Evolutionary conservation across 805 yeast genomes (phyloP).

Genomic region (Isabelozyma rhagii): DNA sequence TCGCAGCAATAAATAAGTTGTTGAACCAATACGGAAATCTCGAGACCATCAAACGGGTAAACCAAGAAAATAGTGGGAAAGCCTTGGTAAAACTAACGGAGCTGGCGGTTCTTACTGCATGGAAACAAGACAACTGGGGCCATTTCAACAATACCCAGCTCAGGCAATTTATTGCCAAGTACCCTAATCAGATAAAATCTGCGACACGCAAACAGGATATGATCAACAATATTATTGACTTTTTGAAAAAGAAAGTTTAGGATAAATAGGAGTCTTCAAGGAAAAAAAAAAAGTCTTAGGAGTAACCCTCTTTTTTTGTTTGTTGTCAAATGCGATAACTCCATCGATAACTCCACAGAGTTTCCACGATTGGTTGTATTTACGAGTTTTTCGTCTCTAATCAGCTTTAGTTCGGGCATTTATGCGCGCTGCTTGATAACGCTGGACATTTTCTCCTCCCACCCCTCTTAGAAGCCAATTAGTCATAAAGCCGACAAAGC

Average conservation of each 20-base stretch:
- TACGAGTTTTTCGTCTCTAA: too few species aligned
- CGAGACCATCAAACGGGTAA: neutral
- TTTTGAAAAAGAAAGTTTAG: slow-evolving; percentile 13
- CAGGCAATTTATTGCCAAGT: slow-evolving; percentile 32
- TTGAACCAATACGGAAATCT: neutral
- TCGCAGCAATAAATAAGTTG: neutral
- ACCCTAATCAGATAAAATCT: slow-evolving; percentile 28
- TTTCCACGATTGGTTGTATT: too few species aligned
- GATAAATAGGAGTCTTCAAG: neutral
- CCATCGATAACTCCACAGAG: neutral
- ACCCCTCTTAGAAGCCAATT: too few species aligned
- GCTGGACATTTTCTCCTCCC: too few species aligned
- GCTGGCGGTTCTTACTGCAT: slow-evolving; percentile 38
- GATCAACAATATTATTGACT: slow-evolving; percentile 37
- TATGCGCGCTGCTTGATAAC: too few species aligned
- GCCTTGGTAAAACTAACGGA: slow-evolving; percentile 21
- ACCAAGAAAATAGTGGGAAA: neutral
- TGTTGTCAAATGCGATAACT: neutral
- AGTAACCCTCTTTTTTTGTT: too few species aligned
- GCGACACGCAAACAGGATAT: slow-evolving; percentile 43
- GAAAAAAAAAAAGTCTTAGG: too few species aligned
- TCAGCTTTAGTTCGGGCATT: too few species aligned
- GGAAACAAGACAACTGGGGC: slow-evolving; percentile 33
- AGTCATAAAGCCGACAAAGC: too few species aligned
- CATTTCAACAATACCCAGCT: slow-evolving; percentile 43